A percentile compares a stretch with the other conserved stretches of the same genome.
Evolutionary conservation across 2,329 filamentous ascomycete species (phyloP).

Genomic region (Clonostachys rosea): DNA sequence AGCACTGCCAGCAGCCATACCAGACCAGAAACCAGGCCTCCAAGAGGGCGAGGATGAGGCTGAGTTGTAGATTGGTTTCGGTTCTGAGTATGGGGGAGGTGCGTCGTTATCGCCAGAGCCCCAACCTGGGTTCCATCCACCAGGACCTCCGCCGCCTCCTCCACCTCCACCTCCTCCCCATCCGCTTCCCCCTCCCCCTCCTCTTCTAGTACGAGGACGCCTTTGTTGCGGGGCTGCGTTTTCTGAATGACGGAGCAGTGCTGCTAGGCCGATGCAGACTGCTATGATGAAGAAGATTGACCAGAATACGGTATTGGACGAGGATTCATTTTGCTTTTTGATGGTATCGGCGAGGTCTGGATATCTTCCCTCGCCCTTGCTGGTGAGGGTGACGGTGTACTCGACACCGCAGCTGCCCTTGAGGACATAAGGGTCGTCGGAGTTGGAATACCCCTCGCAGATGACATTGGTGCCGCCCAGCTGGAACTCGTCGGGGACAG

Average conservation of each 20-base stretch:
- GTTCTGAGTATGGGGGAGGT: conserved; percentile 39
- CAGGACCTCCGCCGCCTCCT: conserved; percentile 31
- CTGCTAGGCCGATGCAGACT: too few relatives aligned
- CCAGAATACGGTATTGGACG: too few relatives aligned
- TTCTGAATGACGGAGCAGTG: too few relatives aligned
- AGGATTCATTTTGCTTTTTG: too few relatives aligned
- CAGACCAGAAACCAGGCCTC: conserved; percentile 42
- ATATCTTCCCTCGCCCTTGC: conserved; percentile 67
- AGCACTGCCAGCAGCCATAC: conserved; percentile 62
- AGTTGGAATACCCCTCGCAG: conserved; percentile 79
- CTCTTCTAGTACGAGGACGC: conserved; percentile 29
- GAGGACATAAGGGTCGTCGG: conserved; percentile 80
- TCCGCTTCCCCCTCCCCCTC: conserved; percentile 30
- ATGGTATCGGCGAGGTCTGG: conserved; percentile 36
- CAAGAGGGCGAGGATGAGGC: conserved; percentile 2
- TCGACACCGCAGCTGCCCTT: conserved; percentile 92
- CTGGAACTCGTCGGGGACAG: conserved; percentile 55
- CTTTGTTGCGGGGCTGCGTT: conserved; percentile 5
- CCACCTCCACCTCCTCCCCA: conserved; percentile 29
- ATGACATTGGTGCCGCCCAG: conserved; percentile 85
- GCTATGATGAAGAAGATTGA: too few relatives aligned
- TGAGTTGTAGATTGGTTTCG: conserved; percentile 21
- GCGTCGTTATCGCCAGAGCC: conserved; percentile 32
- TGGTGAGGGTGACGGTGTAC: conserved; percentile 76
- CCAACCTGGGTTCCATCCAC: conserved; percentile 31